Evolutionary conservation across 768 basidiomycete species (phyloP).

Genomic region (Lyophyllum shimeji): DNA sequence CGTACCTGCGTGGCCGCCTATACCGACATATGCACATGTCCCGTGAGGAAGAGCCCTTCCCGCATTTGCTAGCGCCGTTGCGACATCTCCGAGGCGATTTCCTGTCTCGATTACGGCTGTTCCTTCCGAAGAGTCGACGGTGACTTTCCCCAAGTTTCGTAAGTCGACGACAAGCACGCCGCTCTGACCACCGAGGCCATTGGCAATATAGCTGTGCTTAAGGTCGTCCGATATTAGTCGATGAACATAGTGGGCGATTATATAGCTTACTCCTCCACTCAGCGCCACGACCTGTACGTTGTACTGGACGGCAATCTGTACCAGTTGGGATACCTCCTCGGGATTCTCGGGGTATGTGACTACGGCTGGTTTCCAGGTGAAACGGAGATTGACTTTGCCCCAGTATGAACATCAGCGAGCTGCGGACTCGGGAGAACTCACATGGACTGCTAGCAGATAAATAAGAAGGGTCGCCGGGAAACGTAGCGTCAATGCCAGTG

Average conservation of each 20-base stretch:
- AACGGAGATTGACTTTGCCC: constrained; percentile 46
- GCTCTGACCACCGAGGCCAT: constrained; percentile 44
- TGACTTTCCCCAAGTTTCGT: constrained; percentile 37
- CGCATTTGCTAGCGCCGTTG: constrained; percentile 34
- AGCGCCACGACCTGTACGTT: constrained; percentile 40
- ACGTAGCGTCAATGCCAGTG: constrained; percentile 15
- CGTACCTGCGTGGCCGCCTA: constrained; percentile 48
- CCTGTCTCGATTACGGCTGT: constrained; percentile 44
- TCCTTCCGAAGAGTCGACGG: constrained; percentile 30
- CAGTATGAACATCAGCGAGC: no score
- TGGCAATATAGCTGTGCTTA: constrained; percentile 51
- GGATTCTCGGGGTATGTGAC: constrained; percentile 34
- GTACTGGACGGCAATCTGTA: constrained; percentile 30
- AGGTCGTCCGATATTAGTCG: neutral
- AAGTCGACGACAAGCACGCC: constrained; percentile 48
- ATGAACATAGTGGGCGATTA: no score
- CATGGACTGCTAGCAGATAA: constrained; percentile 17
- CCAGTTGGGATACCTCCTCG: constrained; percentile 34
- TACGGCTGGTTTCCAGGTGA: constrained; percentile 35
- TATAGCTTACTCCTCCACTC: constrained; percentile 40
- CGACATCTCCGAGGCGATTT: constrained; percentile 46
- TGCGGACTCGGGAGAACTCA: no score
- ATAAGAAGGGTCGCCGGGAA: constrained; percentile 21
- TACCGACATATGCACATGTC: constrained; percentile 50
- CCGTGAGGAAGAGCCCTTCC: constrained; percentile 53